Evolutionary conservation across 768 basidiomycete genomes (phyloP).

Genomic region (Ramaria sp.): DNA sequence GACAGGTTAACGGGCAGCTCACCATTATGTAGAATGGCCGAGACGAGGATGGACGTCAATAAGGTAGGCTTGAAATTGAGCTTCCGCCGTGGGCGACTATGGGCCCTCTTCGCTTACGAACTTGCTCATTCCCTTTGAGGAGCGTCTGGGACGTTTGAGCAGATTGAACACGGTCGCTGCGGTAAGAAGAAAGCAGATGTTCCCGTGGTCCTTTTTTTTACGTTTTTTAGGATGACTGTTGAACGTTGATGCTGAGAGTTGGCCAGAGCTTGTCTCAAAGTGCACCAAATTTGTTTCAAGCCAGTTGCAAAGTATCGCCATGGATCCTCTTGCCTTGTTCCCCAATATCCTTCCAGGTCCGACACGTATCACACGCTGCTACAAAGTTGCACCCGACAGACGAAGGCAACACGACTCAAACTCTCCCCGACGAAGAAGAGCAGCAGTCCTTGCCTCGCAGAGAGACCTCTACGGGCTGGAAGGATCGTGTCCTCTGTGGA

Average conservation of each 20-base stretch:
- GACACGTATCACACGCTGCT: background rate
- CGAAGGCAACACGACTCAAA: background rate
- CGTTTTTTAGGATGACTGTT: slow-evolving; percentile 2
- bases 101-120: background rate
- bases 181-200: background rate
- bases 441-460: background rate
- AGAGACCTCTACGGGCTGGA: too few relatives aligned
- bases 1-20: background rate
- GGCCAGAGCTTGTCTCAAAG: background rate
- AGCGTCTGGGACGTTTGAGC: background rate
- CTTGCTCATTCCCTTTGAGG: background rate
- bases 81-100: background rate
- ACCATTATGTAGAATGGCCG: slow-evolving; percentile 1
- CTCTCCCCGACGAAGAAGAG: background rate
- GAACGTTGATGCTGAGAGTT: slow-evolving; percentile 4
- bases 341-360: background rate
- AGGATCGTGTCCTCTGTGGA: too few relatives aligned
- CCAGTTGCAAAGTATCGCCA: background rate
- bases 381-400: background rate
- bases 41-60: background rate
- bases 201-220: background rate
- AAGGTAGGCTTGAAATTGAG: background rate
- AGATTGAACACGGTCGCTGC: background rate
- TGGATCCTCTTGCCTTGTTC: background rate
- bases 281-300: background rate